Evolutionary conservation across 306 rosid genomes (phyloP).

Genomic region (Cajanus cajan): DNA sequence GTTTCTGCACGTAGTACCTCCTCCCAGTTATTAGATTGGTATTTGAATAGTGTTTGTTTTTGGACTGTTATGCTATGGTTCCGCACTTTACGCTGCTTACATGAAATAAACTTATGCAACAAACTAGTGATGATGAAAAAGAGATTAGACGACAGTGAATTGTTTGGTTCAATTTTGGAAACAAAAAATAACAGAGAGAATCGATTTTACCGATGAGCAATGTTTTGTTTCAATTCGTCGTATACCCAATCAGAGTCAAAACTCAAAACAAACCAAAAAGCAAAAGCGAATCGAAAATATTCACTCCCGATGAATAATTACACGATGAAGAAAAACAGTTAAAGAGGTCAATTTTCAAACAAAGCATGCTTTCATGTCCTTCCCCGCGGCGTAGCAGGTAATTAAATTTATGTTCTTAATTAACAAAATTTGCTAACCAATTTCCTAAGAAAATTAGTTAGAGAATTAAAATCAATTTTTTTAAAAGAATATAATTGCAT

Average conservation of each 20-base stretch:
- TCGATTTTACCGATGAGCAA: not conserved
- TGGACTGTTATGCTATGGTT: conserved; percentile 16
- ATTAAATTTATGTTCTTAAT: not conserved
- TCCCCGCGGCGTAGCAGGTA: not conserved
- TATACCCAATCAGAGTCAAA: not conserved
- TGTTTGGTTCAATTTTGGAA: not conserved
- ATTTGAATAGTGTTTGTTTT: not conserved
- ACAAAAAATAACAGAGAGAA: not conserved
- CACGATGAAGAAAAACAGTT: not conserved
- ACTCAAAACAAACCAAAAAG: not conserved
- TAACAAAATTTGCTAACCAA: too few species aligned
- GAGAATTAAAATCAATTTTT: too few species aligned
- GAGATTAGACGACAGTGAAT: not conserved
- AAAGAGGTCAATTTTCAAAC: not conserved
- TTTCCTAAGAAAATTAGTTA: too few species aligned
- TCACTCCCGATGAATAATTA: not conserved
- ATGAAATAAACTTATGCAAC: not conserved
- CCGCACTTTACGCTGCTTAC: conserved; percentile 33
- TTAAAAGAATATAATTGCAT: too few species aligned
- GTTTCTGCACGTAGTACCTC: conserved; percentile 16
- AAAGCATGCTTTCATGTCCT: not conserved
- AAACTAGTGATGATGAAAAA: not conserved
- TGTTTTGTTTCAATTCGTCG: not conserved
- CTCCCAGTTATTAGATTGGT: not conserved
- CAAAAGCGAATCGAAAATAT: not conserved